Conservation (phyloP, 2,329 filamentous ascomycete species). For the Colletotrichum godetiae region DNA sequence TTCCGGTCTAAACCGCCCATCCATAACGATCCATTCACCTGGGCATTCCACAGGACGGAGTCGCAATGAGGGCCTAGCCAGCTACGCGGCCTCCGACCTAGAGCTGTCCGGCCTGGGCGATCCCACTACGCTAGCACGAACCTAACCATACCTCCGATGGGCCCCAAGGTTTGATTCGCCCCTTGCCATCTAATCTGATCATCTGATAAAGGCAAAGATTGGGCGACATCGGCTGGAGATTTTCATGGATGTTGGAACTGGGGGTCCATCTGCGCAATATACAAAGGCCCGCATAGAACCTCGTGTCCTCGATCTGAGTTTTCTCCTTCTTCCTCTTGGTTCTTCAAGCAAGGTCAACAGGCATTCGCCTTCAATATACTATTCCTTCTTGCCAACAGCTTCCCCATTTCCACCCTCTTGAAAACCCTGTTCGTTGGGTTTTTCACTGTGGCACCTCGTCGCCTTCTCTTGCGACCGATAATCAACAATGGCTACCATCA, state of each 20-base stretch:
- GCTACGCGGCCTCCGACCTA: conserved; percentile 26
- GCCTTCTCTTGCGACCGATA: conserved; percentile 4
- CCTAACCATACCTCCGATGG: conserved; percentile 27
- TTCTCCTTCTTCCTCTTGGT: conserved; percentile 12
- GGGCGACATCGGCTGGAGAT: conserved; percentile 28
- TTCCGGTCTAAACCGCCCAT: conserved; percentile 7
- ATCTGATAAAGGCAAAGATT: conserved; percentile 32
- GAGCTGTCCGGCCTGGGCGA: conserved; percentile 23
- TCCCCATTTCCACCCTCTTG: background rate
- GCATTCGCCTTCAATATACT: conserved; percentile 23
- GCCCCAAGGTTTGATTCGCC: conserved; percentile 10
- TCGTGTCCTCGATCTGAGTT: background rate
- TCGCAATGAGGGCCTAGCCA: conserved; percentile 18
- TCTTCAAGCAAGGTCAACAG: conserved; percentile 27
- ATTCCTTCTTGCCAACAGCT: conserved; percentile 15
- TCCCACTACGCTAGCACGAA: conserved; percentile 33
- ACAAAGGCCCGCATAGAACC: conserved; percentile 12
- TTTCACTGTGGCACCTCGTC: conserved; percentile 8
- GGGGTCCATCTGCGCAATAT: conserved; percentile 17
- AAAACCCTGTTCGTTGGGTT: conserved; percentile 13
- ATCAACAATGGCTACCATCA: conserved; percentile 22
- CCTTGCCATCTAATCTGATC: conserved; percentile 33
- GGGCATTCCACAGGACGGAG: conserved; percentile 6
- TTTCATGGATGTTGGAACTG: background rate
- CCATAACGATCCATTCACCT: background rate